phyloP scores from a whole-genome alignment of 352 stramenopile genomes.

The Globisporangium splendens region DNA sequence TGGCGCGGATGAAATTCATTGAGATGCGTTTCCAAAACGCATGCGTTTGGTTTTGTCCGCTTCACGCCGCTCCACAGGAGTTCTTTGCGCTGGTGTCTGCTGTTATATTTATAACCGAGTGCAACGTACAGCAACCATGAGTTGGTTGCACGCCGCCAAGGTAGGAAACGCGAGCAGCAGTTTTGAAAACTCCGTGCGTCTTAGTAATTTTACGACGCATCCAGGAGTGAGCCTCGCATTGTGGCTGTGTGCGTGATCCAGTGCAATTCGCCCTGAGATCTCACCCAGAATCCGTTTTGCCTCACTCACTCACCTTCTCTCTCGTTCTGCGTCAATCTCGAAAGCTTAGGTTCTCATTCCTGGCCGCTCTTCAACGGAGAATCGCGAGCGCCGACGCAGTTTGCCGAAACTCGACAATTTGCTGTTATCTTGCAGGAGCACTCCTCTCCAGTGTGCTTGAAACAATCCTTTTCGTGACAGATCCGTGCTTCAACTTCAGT shows the following conservation, averaged over 20 bases:
- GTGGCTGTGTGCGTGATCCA: neutral
- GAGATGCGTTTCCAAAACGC: no score
- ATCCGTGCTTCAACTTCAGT: neutral
- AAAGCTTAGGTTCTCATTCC: neutral
- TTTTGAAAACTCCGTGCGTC: neutral
- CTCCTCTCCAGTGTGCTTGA: no score
- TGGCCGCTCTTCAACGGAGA: neutral
- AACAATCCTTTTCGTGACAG: no score
- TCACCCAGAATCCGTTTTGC: neutral
- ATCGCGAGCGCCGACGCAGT: neutral
- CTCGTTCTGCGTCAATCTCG: no score
- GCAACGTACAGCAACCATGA: neutral
- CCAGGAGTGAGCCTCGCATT: neutral
- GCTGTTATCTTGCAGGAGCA: neutral
- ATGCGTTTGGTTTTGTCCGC: neutral
- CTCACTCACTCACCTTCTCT: slow-evolving; percentile 1
- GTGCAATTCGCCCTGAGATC: neutral
- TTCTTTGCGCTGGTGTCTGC: neutral
- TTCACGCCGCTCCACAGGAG: neutral
- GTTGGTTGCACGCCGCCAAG: no score
- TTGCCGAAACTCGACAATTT: neutral
- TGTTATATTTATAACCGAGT: neutral
- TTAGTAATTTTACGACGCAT: neutral
- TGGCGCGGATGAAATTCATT: no score
- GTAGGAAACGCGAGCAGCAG: neutral